A percentile compares a stretch with the other conserved stretches of the same genome.
Conservation (phyloP, 345 rosid species). For the Mangifera indica region DNA sequence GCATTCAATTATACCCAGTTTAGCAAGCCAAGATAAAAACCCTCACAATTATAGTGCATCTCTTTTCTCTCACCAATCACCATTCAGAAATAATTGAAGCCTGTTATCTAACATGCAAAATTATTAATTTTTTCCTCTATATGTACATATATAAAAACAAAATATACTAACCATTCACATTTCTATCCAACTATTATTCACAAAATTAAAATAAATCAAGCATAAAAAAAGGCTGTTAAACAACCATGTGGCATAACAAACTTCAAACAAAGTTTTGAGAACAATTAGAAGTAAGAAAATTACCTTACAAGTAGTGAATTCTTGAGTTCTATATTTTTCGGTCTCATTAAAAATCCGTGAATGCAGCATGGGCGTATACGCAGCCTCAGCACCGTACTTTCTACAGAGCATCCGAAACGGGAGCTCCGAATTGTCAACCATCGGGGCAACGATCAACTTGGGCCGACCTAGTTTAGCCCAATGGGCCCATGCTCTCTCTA, state of each 20-base stretch:
- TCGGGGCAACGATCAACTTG: constrained; percentile 72
- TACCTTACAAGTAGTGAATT: constrained; percentile 90
- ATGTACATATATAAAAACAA: not conserved
- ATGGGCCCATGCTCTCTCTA: constrained; percentile 82
- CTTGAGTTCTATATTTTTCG: constrained; percentile 72
- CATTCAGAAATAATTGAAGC: not conserved
- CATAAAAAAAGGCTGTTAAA: not conserved
- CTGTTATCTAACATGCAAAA: too few relatives aligned
- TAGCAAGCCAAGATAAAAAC: not conserved
- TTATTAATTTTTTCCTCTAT: not conserved
- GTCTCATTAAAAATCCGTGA: too few relatives aligned
- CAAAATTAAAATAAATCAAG: not conserved
- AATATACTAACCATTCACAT: not conserved
- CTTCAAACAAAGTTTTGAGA: not conserved
- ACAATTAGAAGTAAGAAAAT: not conserved
- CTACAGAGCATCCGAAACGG: too few relatives aligned
- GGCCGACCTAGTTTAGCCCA: constrained; percentile 81
- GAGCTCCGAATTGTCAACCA: too few relatives aligned
- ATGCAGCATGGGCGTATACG: too few relatives aligned
- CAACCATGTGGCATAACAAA: not conserved
- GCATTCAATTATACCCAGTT: not conserved
- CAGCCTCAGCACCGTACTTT: too few relatives aligned
- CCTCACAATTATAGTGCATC: not conserved
- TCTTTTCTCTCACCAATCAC: not conserved
- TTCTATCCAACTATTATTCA: not conserved